Evolutionary conservation across 176 grass and related monocot genomes (phyloP).

Genomic region (Triticum monococcum): DNA sequence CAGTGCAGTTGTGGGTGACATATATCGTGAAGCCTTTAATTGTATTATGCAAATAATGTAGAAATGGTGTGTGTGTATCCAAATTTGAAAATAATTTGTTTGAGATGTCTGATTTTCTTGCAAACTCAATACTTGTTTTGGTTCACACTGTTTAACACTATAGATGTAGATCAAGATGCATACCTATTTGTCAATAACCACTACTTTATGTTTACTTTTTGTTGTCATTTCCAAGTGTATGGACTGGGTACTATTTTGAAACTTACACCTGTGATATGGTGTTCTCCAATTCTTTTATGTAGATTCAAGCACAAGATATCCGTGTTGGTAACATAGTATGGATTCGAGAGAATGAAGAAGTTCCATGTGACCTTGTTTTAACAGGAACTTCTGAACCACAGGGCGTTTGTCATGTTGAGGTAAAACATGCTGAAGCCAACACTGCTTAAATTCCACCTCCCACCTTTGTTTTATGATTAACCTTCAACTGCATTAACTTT

Average conservation of each 20-base stretch:
- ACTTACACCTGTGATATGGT: slow-evolving; percentile 8
- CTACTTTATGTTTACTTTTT: neutral
- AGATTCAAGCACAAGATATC: slow-evolving; percentile 98
- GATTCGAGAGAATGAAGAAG: slow-evolving; percentile 98
- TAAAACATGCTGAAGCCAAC: slow-evolving; percentile 27
- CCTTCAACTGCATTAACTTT: neutral
- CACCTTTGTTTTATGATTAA: neutral
- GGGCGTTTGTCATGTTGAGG: slow-evolving; percentile 92
- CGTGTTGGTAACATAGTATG: slow-evolving; percentile 94
- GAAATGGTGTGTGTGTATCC: neutral
- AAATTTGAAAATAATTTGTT: neutral
- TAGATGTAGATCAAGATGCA: neutral
- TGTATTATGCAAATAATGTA: neutral
- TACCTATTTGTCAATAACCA: neutral
- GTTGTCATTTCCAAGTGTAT: slow-evolving; percentile 13
- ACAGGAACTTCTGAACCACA: slow-evolving; percentile 93
- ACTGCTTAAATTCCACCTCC: neutral
- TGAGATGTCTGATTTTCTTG: neutral
- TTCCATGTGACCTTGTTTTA: slow-evolving; percentile 94
- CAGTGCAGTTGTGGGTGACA: neutral
- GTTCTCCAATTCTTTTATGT: slow-evolving; percentile 25
- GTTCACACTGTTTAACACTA: neutral
- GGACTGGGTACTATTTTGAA: slow-evolving; percentile 8
- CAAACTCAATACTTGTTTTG: slow-evolving; percentile 16
- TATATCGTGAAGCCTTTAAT: neutral